A percentile compares a stretch with the other conserved stretches of the same genome.
Conservation (phyloP, 768 basidiomycete genomes). For the Lentinula lateritia region DNA sequence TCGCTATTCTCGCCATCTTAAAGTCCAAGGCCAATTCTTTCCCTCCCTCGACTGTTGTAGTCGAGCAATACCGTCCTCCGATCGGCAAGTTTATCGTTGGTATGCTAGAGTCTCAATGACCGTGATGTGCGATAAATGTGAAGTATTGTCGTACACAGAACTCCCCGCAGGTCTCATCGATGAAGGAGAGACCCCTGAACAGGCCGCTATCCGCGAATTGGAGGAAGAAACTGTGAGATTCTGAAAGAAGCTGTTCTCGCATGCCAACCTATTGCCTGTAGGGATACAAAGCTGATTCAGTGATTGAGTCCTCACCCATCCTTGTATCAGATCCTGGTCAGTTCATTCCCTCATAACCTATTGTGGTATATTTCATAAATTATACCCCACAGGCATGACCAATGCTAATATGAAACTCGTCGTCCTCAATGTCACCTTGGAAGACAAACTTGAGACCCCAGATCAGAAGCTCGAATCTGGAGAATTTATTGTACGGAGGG, state of each 20-base stretch:
- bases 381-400: slow-evolving; percentile 66
- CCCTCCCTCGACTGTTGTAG: slow-evolving; percentile 71
- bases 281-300: slow-evolving; percentile 65
- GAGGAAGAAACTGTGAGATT: slow-evolving; percentile 69
- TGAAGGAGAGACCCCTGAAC: slow-evolving; percentile 74
- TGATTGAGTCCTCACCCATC: slow-evolving; percentile 59
- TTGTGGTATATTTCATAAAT: not conserved
- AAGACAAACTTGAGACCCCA: slow-evolving; percentile 63
- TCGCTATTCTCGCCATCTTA: slow-evolving; percentile 79
- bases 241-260: not conserved
- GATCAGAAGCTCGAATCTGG: slow-evolving; percentile 77
- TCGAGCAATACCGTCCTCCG: slow-evolving; percentile 92
- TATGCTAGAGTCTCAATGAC: slow-evolving; percentile 16
- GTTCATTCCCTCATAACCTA: slow-evolving; percentile 10
- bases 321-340: slow-evolving; percentile 70
- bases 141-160: not conserved
- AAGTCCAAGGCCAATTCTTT: slow-evolving; percentile 70
- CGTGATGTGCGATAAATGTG: not conserved
- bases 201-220: slow-evolving; percentile 82
- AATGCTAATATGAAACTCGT: slow-evolving; percentile 91
- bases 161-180: slow-evolving; percentile 59
- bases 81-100: slow-evolving; percentile 74
- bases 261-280: not conserved
- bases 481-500: slow-evolving; percentile 72
- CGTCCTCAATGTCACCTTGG: slow-evolving; percentile 60